Conservation (phyloP, 129 eudicot species). For the Saussurea involucrata region DNA sequence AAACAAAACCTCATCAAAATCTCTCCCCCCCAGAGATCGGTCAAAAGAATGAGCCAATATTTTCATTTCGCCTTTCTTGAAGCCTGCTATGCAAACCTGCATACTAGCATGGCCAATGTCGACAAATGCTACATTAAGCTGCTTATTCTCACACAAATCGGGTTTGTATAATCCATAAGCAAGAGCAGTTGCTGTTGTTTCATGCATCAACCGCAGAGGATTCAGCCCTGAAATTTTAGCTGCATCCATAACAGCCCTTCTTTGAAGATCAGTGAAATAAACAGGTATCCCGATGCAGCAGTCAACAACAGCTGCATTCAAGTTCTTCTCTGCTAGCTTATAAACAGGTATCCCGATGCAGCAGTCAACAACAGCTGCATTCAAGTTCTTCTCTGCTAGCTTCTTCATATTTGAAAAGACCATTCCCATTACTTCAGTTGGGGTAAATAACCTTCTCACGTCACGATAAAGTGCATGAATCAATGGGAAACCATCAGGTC, state of each 20-base stretch:
- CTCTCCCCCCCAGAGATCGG: slow-evolving; percentile 74
- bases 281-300: slow-evolving; percentile 91
- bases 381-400: slow-evolving; percentile 63
- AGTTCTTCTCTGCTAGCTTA: slow-evolving; percentile 67
- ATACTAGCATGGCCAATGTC: slow-evolving; percentile 86
- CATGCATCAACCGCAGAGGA: slow-evolving; percentile 83
- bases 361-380: slow-evolving; percentile 68
- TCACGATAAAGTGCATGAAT: slow-evolving; percentile 37
- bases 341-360: slow-evolving; percentile 52
- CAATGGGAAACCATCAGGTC: slow-evolving; percentile 71
- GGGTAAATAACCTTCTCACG: slow-evolving; percentile 17
- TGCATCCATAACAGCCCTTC: slow-evolving; percentile 84
- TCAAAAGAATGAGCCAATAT: slow-evolving; percentile 82
- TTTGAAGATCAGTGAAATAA: slow-evolving; percentile 85
- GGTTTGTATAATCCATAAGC: slow-evolving; percentile 93
- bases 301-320: slow-evolving; percentile 76
- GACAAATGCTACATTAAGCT: slow-evolving; percentile 74
- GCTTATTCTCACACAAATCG: slow-evolving; percentile 80
- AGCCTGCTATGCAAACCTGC: slow-evolving; percentile 89
- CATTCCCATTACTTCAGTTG: slow-evolving; percentile 54
- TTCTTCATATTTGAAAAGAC: slow-evolving; percentile 50
- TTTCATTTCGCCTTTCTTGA: slow-evolving; percentile 84
- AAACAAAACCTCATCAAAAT: slow-evolving; percentile 80
- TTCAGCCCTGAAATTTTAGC: slow-evolving; percentile 82
- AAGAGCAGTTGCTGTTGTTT: slow-evolving; percentile 89